Evolutionary conservation across 768 basidiomycete species (phyloP).

Genomic region (Xerocomus brunneocitrinus): DNA sequence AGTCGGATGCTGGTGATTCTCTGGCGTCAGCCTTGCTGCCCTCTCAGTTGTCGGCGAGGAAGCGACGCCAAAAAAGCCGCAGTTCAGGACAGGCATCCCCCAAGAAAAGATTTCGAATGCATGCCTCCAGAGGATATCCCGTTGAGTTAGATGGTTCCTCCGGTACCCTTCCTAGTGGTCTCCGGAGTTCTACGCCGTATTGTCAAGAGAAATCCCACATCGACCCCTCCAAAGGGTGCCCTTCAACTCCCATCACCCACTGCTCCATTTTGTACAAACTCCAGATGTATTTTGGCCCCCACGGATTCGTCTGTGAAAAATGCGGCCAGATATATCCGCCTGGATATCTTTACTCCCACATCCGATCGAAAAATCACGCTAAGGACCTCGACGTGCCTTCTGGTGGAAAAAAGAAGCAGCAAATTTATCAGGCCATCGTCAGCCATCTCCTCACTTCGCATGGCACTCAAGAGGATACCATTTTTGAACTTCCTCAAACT

Average conservation of each 20-base stretch:
- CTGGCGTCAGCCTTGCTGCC: too few relatives aligned
- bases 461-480: background rate
- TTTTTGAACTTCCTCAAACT: background rate
- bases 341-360: background rate
- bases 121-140: too few relatives aligned
- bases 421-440: background rate
- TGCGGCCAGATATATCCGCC: background rate
- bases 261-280: background rate
- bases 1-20: too few relatives aligned
- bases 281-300: background rate
- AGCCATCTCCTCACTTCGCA: background rate
- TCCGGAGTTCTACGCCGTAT: too few relatives aligned
- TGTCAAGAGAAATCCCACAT: too few relatives aligned
- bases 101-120: too few relatives aligned
- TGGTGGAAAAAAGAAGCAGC: background rate
- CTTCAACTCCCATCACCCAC: background rate
- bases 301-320: conserved; percentile 1
- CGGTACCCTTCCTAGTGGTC: too few relatives aligned
- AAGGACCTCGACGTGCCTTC: background rate
- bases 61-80: too few relatives aligned
- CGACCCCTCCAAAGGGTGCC: too few relatives aligned
- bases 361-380: background rate
- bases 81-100: too few relatives aligned
- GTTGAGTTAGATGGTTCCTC: too few relatives aligned
- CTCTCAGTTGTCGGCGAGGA: too few relatives aligned